Evolutionary conservation across 108 stramenopile genomes (phyloP), one percentile per base, ranked within the genome.

Genomic region (Stephanodiscus triporus): DNA sequence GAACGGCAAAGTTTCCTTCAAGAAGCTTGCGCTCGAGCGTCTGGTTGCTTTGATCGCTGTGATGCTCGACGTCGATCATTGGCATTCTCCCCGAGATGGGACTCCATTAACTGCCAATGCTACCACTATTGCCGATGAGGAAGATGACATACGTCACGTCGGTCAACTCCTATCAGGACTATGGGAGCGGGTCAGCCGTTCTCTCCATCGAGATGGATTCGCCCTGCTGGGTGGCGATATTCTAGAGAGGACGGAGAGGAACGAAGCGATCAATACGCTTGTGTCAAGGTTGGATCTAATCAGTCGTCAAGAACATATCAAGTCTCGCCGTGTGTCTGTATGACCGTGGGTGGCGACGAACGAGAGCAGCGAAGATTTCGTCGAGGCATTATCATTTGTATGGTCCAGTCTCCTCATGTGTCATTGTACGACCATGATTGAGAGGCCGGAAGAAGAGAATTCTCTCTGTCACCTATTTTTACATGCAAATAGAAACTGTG

Each of bases 111-210:
- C 26, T 24, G 26, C 23, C 24, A 26, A 19, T 53, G 51, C 6
- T 53, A 26, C 3, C 51, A 53, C 51, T 53, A 8, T 53, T 53
- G 3, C 53, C 53, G 26, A 54, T 54, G 53, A 54, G 24, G 53
- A 54, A 7, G 53, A 54, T 26, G 53, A 54, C 53, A 54, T 54
- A 9, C 53, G 53, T 54, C 53, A 54, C 53, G 26, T 54, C 26
- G 53, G 53, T 27, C 53, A 26, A 54, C 53, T 54, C 53, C 53
- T 54, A 9, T 54, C 53, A 13, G 53, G 53, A 54, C 53, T 54
- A 54, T 54, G 53, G 53, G 53, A 54, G 26, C 53, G 53, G 4
- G 53, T 54, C 11, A 54, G 53, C 26, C 53, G 53, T 24, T 54
- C 53, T 27, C 51, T 53, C 24, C 6, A 24, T 53, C 19, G 53